These are phyloP conservation scores for Avicennia marina DNA, from an alignment of 257 asterid species.

Conservation along the genomic window DNA sequence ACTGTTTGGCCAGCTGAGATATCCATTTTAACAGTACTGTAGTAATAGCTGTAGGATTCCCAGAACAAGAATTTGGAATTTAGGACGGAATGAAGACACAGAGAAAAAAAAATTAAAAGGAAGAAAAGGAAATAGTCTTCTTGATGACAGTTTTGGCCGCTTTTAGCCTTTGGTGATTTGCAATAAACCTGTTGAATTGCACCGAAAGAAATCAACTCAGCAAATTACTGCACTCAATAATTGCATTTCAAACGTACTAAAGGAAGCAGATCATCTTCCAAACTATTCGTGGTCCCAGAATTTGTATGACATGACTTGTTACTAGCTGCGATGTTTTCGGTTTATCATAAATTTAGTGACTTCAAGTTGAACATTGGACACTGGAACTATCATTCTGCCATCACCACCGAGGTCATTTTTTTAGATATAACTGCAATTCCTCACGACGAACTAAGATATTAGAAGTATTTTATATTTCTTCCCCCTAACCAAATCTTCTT, in stretches of 20 bases:
- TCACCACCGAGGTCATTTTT: no score
- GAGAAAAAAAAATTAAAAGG: no score
- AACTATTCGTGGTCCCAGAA: background rate
- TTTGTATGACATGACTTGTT: background rate
- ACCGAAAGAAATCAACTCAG: background rate
- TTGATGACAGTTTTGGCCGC: background rate
- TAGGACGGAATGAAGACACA: background rate
- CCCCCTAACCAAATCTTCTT: background rate
- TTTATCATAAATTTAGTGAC: background rate
- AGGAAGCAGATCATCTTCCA: background rate
- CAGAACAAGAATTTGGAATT: background rate
- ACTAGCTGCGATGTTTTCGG: background rate
- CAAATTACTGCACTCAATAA: background rate
- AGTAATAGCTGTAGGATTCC: conserved; percentile 8
- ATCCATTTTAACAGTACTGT: conserved; percentile 1
- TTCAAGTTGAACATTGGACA: background rate
- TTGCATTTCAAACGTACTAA: background rate
- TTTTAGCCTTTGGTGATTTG: background rate
- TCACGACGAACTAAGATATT: background rate
- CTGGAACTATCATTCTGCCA: background rate
- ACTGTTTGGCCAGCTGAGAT: conserved; percentile 31
- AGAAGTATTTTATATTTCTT: background rate
- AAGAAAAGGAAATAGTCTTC: background rate
- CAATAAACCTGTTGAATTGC: background rate
- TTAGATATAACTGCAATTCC: no score